phyloP scores from a whole-genome alignment of 2,329 filamentous ascomycete genomes.

The Teratosphaeria gauchensis region DNA sequence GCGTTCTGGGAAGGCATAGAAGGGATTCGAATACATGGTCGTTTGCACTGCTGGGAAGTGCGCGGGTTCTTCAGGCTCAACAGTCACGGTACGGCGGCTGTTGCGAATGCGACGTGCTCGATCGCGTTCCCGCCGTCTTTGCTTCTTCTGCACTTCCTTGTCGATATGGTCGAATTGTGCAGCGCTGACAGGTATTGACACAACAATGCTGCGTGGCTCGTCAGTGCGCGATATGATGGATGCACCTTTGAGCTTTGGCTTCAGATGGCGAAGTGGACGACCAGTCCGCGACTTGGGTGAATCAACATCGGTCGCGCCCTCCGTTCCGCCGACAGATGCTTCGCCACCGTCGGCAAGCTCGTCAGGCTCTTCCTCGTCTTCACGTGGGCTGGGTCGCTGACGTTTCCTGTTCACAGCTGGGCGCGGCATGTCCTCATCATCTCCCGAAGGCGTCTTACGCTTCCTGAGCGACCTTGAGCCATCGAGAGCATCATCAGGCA shows the following conservation, averaged over 20 bases:
- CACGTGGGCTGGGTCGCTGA: slow-evolving; percentile 15
- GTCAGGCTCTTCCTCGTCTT: slow-evolving; percentile 10
- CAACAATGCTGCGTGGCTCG: slow-evolving; percentile 38
- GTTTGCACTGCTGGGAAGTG: slow-evolving; percentile 52
- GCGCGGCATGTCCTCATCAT: slow-evolving; percentile 34
- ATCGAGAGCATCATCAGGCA: slow-evolving; percentile 64
- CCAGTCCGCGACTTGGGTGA: slow-evolving; percentile 24
- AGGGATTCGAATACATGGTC: slow-evolving; percentile 62
- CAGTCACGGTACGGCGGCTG: slow-evolving; percentile 31
- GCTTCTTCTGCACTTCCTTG: slow-evolving; percentile 43
- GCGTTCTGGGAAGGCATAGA: slow-evolving; percentile 81
- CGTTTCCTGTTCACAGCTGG: slow-evolving; percentile 22
- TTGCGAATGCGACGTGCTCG: slow-evolving; percentile 30
- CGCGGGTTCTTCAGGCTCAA: slow-evolving; percentile 32
- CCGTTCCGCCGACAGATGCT: slow-evolving; percentile 6
- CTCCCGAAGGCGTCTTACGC: slow-evolving; percentile 65
- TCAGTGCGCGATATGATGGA: slow-evolving; percentile 22
- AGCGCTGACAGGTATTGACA: slow-evolving; percentile 36
- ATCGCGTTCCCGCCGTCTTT: slow-evolving; percentile 37
- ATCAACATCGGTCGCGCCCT: slow-evolving; percentile 14
- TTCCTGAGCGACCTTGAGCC: slow-evolving; percentile 68
- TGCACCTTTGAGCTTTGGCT: slow-evolving; percentile 27
- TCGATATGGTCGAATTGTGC: slow-evolving; percentile 27
- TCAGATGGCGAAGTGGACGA: slow-evolving; percentile 51
- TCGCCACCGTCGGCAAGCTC: slow-evolving; percentile 10